phyloP scores from a whole-genome alignment of 1,284 basidiomycete species.

The Crepidotus sp. region DNA sequence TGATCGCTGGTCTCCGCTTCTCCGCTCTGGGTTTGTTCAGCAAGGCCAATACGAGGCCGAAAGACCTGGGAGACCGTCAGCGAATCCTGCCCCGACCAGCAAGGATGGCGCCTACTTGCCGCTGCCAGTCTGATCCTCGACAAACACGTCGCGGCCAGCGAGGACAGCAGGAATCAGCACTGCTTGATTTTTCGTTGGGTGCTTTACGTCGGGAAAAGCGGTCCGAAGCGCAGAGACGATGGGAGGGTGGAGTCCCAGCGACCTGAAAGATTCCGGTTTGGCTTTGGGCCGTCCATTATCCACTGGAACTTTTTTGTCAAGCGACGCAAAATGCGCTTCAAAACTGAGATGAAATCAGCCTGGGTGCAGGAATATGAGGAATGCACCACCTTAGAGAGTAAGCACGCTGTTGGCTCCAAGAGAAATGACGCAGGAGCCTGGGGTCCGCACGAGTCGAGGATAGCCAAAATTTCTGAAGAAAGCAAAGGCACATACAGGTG shows the following conservation, averaged over 20 bases:
- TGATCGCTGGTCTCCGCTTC: constrained; percentile 23
- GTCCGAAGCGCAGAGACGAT: constrained; percentile 39
- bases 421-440: constrained; percentile 1
- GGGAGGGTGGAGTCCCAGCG: constrained; percentile 40
- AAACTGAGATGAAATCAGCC: constrained; percentile 9
- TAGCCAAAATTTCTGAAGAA: not conserved
- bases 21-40: constrained; percentile 43
- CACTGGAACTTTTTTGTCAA: not conserved
- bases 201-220: constrained; percentile 55
- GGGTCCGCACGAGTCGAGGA: not conserved
- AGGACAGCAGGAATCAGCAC: constrained; percentile 56
- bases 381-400: constrained; percentile 1
- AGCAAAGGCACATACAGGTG: not conserved
- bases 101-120: constrained; percentile 51
- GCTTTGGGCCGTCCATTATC: not conserved
- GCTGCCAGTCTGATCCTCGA: constrained; percentile 63
- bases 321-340: constrained; percentile 15
- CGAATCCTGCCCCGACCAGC: not conserved
- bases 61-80: constrained; percentile 42
- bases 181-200: constrained; percentile 51
- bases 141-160: constrained; percentile 47
- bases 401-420: not conserved
- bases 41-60: constrained; percentile 57
- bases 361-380: too few relatives aligned
- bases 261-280: constrained; percentile 32